Evolutionary conservation across 2,329 filamentous ascomycete species (phyloP), one percentile per base, ranked within the genome.

Genomic region (Epicoccum nigrum): DNA sequence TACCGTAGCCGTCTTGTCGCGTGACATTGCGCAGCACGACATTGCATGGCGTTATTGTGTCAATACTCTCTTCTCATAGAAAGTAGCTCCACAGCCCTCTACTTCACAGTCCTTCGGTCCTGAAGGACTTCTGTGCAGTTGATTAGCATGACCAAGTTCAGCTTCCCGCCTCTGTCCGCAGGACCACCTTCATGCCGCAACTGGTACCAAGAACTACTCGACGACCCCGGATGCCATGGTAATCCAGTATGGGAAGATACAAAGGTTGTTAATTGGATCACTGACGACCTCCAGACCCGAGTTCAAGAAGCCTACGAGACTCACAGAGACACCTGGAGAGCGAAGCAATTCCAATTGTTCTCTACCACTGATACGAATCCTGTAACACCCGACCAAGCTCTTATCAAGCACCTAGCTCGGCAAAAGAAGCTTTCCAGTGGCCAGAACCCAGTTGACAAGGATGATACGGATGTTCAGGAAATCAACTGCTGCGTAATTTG

Each of bases 141-240:
- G 7, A 19, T 11, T 15, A 17, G 15, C 32, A 57, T 54, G 50
- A 7, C 31, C 19, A 38, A 28, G 9, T 59, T 59, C 35, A 37
- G 12, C 27, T 56, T 56, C 16, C 53, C 53, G 2, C 42, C 56
- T 12, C 37, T 54, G 12, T 7, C 42, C 9, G 54, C 45, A 8
- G 47, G 51, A 1, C 47, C 54, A 8, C 54, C 57, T 28, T 54
- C 54, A 15, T 41, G 39, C 13, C 38, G 49, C 16, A 60, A 58
- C 19, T 58, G 51, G 54, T 55, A 58, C 16, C 19, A 51, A 27
- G 57, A 55, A 39, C 35, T 60, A 12, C 51, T 58, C 2, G 42
- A 57, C 25, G 40, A 60, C 30, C 42, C 51, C 9, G 16, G 43
- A 9, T 58, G 57, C 21, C 12, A 25, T 7, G 45, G 48, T 21